phyloP scores from a whole-genome alignment of 345 rosid species.

The Ailanthus altissimus region DNA sequence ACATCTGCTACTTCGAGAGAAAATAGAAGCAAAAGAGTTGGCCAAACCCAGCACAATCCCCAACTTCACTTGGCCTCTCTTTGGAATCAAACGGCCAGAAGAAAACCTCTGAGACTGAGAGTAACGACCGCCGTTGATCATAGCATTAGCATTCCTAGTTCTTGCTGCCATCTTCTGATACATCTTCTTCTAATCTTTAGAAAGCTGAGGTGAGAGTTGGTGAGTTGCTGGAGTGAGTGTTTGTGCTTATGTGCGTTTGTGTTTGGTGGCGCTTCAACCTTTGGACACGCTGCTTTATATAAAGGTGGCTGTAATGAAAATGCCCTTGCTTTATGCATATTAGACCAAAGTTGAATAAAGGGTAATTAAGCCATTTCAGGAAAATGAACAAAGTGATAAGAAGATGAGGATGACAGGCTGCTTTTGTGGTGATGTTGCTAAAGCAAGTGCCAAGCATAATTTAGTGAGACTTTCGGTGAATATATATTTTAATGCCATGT shows the following conservation, averaged over 20 bases:
- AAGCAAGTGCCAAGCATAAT: background rate
- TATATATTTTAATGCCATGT: background rate
- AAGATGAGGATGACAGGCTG: background rate
- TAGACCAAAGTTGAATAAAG: background rate
- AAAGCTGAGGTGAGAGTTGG: background rate
- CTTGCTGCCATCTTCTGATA: background rate
- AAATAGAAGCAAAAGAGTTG: constrained; percentile 47
- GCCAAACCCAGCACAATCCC: constrained; percentile 51
- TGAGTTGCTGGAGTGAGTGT: background rate
- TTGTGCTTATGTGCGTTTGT: background rate
- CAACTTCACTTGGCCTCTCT: constrained; percentile 50
- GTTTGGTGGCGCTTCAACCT: background rate
- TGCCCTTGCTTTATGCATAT: background rate
- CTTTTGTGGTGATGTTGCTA: background rate
- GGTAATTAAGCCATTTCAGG: background rate
- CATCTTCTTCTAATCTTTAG: background rate
- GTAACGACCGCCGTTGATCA: constrained; percentile 10
- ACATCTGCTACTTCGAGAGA: constrained; percentile 22
- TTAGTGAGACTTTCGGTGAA: background rate
- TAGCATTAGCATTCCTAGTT: background rate
- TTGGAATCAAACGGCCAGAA: constrained; percentile 42
- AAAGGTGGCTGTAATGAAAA: background rate
- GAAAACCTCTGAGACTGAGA: background rate
- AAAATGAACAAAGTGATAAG: background rate
- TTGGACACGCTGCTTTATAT: background rate